Conservation (phyloP, 106 monocot genomes). For the Allium sativum region DNA sequence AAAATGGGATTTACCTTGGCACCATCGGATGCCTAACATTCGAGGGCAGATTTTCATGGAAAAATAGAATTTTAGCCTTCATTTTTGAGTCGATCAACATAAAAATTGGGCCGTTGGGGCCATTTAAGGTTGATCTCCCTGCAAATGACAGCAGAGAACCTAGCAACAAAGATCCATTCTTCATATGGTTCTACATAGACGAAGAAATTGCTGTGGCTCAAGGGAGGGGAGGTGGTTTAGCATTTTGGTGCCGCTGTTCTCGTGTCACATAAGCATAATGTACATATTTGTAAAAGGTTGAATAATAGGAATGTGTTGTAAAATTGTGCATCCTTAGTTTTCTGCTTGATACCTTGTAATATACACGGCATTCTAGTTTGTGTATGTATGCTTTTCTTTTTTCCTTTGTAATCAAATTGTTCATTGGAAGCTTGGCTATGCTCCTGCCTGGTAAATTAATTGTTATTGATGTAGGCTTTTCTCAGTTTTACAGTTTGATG, state of each 20-base stretch:
- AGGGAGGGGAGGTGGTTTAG: constrained; percentile 80
- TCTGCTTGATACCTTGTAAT: too few relatives aligned
- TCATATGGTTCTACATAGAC: constrained; percentile 92
- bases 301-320: too few relatives aligned
- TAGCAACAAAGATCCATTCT: constrained; percentile 77
- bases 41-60: constrained; percentile 86
- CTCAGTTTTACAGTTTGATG: too few relatives aligned
- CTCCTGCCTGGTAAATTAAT: too few relatives aligned
- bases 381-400: too few relatives aligned
- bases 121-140: constrained; percentile 50
- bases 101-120: constrained; percentile 78
- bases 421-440: too few relatives aligned
- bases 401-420: too few relatives aligned
- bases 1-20: constrained; percentile 85
- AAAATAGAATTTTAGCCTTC: constrained; percentile 68
- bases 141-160: constrained; percentile 54
- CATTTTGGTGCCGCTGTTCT: constrained; percentile 80
- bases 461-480: too few relatives aligned
- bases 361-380: too few relatives aligned
- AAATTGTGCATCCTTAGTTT: too few relatives aligned
- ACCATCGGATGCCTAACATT: constrained; percentile 68
- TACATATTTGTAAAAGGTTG: too few relatives aligned
- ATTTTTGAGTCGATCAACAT: constrained; percentile 58
- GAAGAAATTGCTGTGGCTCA: constrained; percentile 92
- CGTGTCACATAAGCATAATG: constrained; percentile 20